Conservation (phyloP, 192 early-diverging fungal genomes). For the Coemansia sp. region DNA sequence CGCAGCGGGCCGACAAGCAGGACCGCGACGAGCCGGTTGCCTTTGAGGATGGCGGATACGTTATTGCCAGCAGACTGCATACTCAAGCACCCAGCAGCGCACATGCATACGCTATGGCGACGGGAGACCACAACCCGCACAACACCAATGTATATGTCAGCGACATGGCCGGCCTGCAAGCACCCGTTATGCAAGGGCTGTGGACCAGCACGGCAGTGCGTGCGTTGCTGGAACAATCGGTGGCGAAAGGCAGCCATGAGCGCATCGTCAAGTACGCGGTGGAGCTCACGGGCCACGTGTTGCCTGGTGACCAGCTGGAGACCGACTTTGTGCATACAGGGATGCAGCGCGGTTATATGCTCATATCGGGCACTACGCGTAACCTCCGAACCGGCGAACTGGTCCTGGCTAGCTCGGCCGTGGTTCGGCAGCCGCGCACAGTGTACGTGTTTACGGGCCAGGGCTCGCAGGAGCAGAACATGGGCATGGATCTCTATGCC, state of each 20-base stretch:
- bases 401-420: conserved; percentile 75
- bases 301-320: conserved; percentile 71
- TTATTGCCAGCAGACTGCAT: not conserved
- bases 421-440: conserved; percentile 81
- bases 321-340: conserved; percentile 81
- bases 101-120: conserved; percentile 70
- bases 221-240: conserved; percentile 82
- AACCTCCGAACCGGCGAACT: conserved; percentile 55
- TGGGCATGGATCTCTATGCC: conserved; percentile 89
- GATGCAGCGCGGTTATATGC: conserved; percentile 85
- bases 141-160: conserved; percentile 89
- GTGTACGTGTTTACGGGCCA: conserved; percentile 95
- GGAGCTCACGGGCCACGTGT: conserved; percentile 71
- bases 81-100: conserved; percentile 49
- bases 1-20: no score
- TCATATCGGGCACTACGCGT: conserved; percentile 73
- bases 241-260: conserved; percentile 76
- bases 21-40: conserved; percentile 40
- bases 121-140: conserved; percentile 86
- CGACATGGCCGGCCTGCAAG: conserved; percentile 74
- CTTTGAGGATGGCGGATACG: conserved; percentile 61
- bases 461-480: conserved; percentile 90
- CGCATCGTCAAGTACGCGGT: conserved; percentile 73
- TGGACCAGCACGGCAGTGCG: conserved; percentile 86
- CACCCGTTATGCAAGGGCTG: conserved; percentile 79